Conservation (phyloP, 306 rosid species). For the Aeschynomene evenia region DNA sequence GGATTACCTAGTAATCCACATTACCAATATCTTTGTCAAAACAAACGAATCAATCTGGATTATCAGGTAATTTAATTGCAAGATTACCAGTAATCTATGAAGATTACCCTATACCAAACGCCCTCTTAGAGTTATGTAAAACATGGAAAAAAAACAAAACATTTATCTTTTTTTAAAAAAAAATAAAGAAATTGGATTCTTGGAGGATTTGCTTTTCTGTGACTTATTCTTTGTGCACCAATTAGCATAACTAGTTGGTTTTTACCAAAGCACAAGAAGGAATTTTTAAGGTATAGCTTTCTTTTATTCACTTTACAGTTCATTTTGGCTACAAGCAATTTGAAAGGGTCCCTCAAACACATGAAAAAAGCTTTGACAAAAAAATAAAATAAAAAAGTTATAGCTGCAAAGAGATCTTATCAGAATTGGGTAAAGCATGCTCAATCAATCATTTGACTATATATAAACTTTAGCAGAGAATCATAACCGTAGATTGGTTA, state of each 20-base stretch:
- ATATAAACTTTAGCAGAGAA: constrained; percentile 37
- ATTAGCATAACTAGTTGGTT: background rate
- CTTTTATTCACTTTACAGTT: constrained; percentile 41
- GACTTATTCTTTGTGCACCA: background rate
- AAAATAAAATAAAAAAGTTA: no score
- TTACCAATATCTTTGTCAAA: no score
- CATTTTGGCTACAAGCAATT: constrained; percentile 37
- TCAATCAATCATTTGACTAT: constrained; percentile 24
- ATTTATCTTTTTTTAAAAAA: background rate
- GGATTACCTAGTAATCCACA: no score
- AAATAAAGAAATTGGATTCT: background rate
- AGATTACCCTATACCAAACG: no score
- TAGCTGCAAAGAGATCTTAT: constrained; percentile 36
- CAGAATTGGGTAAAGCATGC: constrained; percentile 20
- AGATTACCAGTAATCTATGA: no score
- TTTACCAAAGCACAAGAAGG: constrained; percentile 19
- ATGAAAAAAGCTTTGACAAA: constrained; percentile 33
- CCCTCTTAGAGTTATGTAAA: no score
- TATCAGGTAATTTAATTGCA: no score
- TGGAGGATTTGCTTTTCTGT: background rate
- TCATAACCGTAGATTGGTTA: constrained; percentile 30
- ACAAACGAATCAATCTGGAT: no score
- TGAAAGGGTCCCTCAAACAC: constrained; percentile 20
- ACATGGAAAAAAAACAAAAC: background rate
- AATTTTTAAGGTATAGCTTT: constrained; percentile 12